Base-by-base conservation (phyloP, 768 basidiomycete species). In the Saitozyma sp. region DNA sequence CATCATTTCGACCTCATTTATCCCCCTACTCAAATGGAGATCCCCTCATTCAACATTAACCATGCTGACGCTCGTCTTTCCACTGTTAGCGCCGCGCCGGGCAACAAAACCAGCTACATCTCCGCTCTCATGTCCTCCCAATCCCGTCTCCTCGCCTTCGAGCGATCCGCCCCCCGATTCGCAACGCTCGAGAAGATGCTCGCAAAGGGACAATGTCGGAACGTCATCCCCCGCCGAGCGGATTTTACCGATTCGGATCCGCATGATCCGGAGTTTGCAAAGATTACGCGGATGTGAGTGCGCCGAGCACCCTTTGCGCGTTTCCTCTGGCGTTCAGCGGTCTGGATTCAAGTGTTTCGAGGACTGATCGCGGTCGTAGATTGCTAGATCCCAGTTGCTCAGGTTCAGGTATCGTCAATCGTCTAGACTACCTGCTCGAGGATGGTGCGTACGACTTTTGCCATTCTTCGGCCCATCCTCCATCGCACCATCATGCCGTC, bases 321-420 rank as follows among this genome's bases (percentile, higher is more conserved):
- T 46, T 17, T 66, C 29, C 29, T 29, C 29, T 5, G 14, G 13
- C 14, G 16, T n/a, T 29, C 51, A 54, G 42, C 19, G 40, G 37
- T 8, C 8, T 7, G 54, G 48, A 17, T 29, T 29, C 29, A 2
- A 29, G 29, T 29, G 29, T 29, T 29, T 29, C 29, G 29, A 29
- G 29, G 9, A 46, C 58, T 62, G 38, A 57, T 55, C 2, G 45
- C 48, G 20, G 17, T 45, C 45, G 38, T 58, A 94, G 93, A 64
- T 83, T 99, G 46, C 83, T 98, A 8, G 95, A 99, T 77, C 95
- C 95, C 11, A 97, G 94, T 42, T 99, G 95, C 77, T 96, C 93
- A 62, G 91, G 92, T 45, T 93, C 91, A 14, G 92, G 93, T 3
- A 94, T 95, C 59, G 87, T 93, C 54, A 92, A 92, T 79, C 86